Percentiles rank a stretch among this genome's conserved stretches.
These are phyloP conservation scores for Xerocomus tenax DNA, from an alignment of 1,284 basidiomycete species.

Conservation along the genomic window DNA sequence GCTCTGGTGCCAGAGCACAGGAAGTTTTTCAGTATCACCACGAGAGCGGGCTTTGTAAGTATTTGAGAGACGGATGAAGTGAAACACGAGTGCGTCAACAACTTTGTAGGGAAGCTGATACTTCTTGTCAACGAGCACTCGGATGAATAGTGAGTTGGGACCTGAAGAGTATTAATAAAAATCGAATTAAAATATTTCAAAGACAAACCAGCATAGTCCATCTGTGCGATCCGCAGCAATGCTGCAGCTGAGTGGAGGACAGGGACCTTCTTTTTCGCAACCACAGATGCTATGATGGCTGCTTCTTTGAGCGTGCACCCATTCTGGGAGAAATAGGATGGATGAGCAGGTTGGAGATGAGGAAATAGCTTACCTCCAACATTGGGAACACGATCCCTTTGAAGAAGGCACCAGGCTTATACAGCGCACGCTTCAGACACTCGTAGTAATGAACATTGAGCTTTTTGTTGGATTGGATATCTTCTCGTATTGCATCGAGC, in stretches of 20 bases:
- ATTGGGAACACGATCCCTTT: conserved; percentile 97
- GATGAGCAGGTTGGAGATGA: neutral
- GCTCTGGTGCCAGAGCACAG: conserved; percentile 98
- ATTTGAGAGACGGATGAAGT: conserved; percentile 92
- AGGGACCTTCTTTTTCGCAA: conserved; percentile 88
- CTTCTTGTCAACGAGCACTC: conserved; percentile 95
- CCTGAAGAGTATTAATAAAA: conserved; percentile 37
- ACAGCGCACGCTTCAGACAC: conserved; percentile 82
- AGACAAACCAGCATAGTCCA: conserved; percentile 82
- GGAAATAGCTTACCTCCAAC: conserved; percentile 60
- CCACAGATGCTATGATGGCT: conserved; percentile 86
- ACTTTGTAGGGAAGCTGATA: conserved; percentile 98
- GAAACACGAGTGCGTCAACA: conserved; percentile 93
- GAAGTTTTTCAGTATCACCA: conserved; percentile 68
- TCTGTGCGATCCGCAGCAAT: conserved; percentile 84
- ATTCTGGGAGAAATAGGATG: conserved; percentile 6
- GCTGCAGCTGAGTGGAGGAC: conserved; percentile 95
- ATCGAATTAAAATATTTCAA: neutral
- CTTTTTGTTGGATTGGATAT: conserved; percentile 83
- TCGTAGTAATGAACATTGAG: conserved; percentile 93
- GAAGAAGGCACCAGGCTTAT: conserved; percentile 97
- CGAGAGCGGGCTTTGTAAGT: conserved; percentile 67
- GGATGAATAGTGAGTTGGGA: conserved; percentile 94
- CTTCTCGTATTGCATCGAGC: conserved; percentile 83
- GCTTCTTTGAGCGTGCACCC: conserved; percentile 93